Evolutionary conservation across 1,284 basidiomycete genomes (phyloP), one percentile per base, ranked within the genome.

Genomic region (Amylostereum chailletii): DNA sequence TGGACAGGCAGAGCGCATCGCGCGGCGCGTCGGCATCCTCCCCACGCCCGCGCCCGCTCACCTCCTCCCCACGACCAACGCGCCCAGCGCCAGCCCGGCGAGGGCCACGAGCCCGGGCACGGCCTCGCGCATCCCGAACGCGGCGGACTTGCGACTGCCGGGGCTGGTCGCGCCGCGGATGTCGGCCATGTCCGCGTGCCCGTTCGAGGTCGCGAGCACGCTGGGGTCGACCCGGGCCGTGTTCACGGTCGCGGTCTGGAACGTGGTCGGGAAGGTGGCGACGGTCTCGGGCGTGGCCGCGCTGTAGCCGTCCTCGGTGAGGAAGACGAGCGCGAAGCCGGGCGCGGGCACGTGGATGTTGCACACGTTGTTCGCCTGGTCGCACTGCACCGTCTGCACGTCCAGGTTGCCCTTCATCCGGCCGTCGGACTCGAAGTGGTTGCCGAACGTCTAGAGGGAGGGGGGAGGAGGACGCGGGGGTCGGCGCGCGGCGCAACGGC

Each of bases 271-370:
- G 59, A 79, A 87, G 26, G 82, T 85, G 50, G 63, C 58, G 1
- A 73, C 68, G 5, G 65, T 56, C 31, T 58, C 61, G 0, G 66
- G 64, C 0, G 68, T 63, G 0, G 70, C 65, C 39, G 72, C 70
- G 1, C 59, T 56, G 50, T 74, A 56, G 2, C 75, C 71, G 5
- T 63, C 61, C 34, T 72, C 64, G 19, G 66, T 71, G 43, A 90
- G 67, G 72, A 85, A 89, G 26, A 90, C 84, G 46, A 90, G 69
- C 3, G 84, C 86, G 49, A 80, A 77, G 8, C 76, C 76, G 0
- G 88, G 87, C 1, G 85, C 86, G 11, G 77, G 76, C 27, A 90
- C 80, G 1, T 67, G 70, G 48, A 90, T 68, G 5, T 62, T 55
- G 64, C 88, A 90, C 1, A 68, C 65, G 48, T 77, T 76, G 50